These are phyloP conservation scores for Chlorella sorokiniana DNA, from an alignment of 139 green algal genomes.

Conservation along the genomic window DNA sequence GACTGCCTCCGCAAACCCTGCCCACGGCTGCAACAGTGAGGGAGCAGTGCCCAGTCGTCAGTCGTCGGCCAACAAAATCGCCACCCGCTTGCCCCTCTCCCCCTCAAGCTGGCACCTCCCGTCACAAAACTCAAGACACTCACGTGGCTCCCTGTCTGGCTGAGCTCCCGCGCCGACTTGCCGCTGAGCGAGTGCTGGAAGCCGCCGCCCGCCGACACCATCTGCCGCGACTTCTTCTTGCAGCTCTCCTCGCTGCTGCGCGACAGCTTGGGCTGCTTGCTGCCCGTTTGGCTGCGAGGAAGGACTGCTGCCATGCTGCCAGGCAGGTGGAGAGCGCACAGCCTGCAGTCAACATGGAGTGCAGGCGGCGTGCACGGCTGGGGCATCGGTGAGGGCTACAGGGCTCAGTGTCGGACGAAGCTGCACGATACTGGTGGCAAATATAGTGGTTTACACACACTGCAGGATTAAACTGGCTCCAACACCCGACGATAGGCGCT, in stretches of 20 bases:
- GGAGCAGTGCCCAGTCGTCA: too few species aligned
- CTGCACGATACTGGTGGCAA: too few species aligned
- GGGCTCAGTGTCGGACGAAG: too few species aligned
- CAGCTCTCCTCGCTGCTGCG: background rate
- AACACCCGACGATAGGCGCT: too few species aligned
- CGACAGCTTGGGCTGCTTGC: constrained; percentile 16
- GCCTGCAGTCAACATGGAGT: background rate
- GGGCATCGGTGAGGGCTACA: background rate
- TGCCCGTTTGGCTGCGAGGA: background rate
- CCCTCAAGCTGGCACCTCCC: background rate
- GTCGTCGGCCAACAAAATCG: background rate
- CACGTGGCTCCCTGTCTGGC: constrained; percentile 6
- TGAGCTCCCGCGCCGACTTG: background rate
- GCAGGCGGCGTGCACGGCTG: background rate
- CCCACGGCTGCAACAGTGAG: constrained; percentile 11
- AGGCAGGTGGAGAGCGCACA: background rate
- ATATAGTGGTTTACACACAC: too few species aligned
- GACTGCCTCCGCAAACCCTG: background rate
- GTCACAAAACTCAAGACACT: background rate
- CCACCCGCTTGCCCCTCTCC: too few species aligned
- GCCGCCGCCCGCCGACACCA: background rate
- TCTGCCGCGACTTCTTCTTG: background rate
- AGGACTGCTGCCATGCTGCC: background rate
- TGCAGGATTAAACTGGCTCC: too few species aligned
- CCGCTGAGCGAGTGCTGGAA: constrained; percentile 17